These are phyloP conservation scores for Nakataea oryzae DNA, from an alignment of 2,329 filamentous ascomycete genomes.

Conservation along the genomic window DNA sequence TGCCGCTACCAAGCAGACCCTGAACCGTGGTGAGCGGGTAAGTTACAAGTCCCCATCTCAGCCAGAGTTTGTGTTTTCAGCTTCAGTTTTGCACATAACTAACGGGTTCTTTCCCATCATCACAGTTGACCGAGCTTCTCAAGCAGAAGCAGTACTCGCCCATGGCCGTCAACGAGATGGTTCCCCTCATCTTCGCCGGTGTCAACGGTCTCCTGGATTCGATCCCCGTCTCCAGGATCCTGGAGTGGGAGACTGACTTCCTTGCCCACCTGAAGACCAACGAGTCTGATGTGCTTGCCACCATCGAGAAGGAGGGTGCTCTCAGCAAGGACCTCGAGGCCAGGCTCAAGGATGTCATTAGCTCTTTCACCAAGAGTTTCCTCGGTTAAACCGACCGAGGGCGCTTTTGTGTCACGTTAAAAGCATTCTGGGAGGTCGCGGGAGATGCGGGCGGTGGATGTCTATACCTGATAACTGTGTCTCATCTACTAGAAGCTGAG, in stretches of 20 bases:
- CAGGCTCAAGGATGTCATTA: conserved; percentile 67
- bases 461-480: conserved; percentile 16
- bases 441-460: conserved; percentile 16
- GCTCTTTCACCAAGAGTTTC: conserved; percentile 92
- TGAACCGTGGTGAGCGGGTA: conserved; percentile 95
- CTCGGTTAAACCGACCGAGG: conserved; percentile 34
- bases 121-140: conserved; percentile 80
- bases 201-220: conserved; percentile 91
- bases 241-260: conserved; percentile 92
- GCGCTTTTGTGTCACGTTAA: conserved; percentile 14
- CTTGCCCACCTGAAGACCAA: conserved; percentile 84
- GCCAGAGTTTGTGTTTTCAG: not conserved
- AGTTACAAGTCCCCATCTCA: conserved; percentile 34
- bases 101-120: conserved; percentile 11
- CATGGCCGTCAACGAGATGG: conserved; percentile 99
- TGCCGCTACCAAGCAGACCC: conserved; percentile 97
- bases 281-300: conserved; percentile 71
- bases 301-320: conserved; percentile 91
- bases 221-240: conserved; percentile 84
- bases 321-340: conserved; percentile 89
- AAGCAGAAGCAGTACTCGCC: conserved; percentile 99
- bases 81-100: conserved; percentile 6
- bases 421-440: conserved; percentile 13
- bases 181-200: conserved; percentile 98
- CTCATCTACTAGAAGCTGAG: conserved; percentile 3